Conservation (phyloP, 2,329 filamentous ascomycete species). For the Phyllachora maydis region DNA sequence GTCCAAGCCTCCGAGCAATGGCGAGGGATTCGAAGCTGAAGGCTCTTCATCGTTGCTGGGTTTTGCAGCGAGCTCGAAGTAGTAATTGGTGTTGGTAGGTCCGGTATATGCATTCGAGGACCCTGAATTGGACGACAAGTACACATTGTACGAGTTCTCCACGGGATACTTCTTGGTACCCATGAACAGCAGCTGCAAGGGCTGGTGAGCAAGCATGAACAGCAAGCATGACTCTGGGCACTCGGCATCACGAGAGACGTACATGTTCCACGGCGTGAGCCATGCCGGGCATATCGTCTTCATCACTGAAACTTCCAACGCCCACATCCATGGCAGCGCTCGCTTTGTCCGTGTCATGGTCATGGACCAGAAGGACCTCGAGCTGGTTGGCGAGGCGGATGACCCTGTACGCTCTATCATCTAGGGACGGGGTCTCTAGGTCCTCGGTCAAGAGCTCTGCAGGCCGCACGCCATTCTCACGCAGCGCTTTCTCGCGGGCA, state of each 20-base stretch:
- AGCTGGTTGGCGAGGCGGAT: constrained; percentile 70
- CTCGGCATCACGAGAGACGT: constrained; percentile 6
- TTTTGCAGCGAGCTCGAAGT: constrained; percentile 82
- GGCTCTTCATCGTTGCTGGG: constrained; percentile 38
- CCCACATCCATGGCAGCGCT: constrained; percentile 90
- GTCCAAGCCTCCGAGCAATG: constrained; percentile 63
- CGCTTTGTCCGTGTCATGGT: constrained; percentile 89
- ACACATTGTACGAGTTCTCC: constrained; percentile 92
- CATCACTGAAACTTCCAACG: constrained; percentile 88
- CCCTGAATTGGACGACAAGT: constrained; percentile 75
- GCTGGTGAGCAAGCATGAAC: neutral
- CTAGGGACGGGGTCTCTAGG: constrained; percentile 65
- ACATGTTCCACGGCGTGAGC: constrained; percentile 90
- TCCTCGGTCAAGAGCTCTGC: constrained; percentile 38
- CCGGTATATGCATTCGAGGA: constrained; percentile 92
- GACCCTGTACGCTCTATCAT: constrained; percentile 75
- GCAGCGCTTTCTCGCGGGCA: too few relatives aligned
- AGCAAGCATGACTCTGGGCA: constrained; percentile 2
- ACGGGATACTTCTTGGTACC: constrained; percentile 93
- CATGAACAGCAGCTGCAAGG: constrained; percentile 88
- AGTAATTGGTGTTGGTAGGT: constrained; percentile 89
- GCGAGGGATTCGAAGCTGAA: constrained; percentile 32
- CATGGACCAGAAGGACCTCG: constrained; percentile 81
- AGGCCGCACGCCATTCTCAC: constrained; percentile 10
- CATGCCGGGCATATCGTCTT: constrained; percentile 79